Evolutionary conservation across 2,329 filamentous ascomycete species (phyloP).

Genomic region (Pseudomassariella vexata): DNA sequence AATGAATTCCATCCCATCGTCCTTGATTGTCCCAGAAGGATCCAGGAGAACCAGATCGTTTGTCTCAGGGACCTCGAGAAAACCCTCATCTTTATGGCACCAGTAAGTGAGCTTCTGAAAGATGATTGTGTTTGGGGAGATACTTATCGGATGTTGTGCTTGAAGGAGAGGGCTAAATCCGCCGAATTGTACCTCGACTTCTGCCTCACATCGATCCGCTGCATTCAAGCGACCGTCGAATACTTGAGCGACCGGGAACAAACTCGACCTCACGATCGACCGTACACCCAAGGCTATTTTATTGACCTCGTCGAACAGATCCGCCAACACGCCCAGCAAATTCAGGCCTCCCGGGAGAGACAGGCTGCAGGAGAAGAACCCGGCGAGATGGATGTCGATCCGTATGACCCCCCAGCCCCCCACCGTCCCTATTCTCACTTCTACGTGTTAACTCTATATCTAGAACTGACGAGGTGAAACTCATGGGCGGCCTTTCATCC

Average conservation of each 20-base stretch:
- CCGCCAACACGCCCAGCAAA: conserved; percentile 78
- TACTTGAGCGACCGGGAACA: conserved; percentile 82
- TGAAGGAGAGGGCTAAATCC: conserved; percentile 72
- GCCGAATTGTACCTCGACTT: conserved; percentile 74
- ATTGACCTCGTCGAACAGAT: conserved; percentile 95
- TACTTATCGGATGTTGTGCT: conserved; percentile 64
- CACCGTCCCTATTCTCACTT: not conserved
- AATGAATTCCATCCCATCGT: conserved; percentile 79
- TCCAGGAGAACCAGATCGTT: conserved; percentile 78
- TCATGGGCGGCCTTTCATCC: conserved; percentile 74
- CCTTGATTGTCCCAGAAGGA: conserved; percentile 70
- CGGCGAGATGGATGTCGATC: conserved; percentile 52
- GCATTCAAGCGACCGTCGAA: conserved; percentile 84
- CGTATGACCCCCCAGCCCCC: conserved; percentile 34
- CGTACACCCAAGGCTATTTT: conserved; percentile 95
- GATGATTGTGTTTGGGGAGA: conserved; percentile 52
- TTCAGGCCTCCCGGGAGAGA: conserved; percentile 68
- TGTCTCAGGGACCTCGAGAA: conserved; percentile 93
- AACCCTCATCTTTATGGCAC: conserved; percentile 83
- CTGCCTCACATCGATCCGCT: conserved; percentile 83
- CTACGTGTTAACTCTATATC: conserved; percentile 18
- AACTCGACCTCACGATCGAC: conserved; percentile 75
- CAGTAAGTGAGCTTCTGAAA: conserved; percentile 68
- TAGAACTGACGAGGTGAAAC: conserved; percentile 63
- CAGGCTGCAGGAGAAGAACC: conserved; percentile 44